phyloP scores from a whole-genome alignment of 805 yeast species.

The Sungouiozyma intestinalis region DNA sequence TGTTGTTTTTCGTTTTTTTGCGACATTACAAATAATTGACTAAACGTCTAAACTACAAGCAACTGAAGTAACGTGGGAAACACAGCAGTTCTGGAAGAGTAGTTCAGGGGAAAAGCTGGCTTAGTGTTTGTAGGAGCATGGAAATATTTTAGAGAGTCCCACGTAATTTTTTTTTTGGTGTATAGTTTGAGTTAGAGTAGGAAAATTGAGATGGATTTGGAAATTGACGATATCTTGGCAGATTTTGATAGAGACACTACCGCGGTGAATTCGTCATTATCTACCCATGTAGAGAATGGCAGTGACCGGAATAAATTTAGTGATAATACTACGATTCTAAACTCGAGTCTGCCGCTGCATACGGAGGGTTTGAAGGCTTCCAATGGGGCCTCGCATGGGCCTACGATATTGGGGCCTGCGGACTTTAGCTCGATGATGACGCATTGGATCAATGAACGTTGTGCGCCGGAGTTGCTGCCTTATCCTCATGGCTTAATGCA shows the following conservation, averaged over 20 bases:
- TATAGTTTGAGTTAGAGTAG: too few species aligned
- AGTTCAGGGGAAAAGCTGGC: too few species aligned
- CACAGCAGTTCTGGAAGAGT: too few species aligned
- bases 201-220: conserved; percentile 30
- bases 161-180: too few species aligned
- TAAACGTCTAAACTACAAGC: too few species aligned
- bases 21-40: too few species aligned
- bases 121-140: too few species aligned
- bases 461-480: conserved; percentile 77
- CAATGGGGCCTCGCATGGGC: neutral
- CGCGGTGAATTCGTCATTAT: conserved; percentile 18
- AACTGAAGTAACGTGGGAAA: too few species aligned
- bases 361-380: too few species aligned
- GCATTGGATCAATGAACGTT: conserved; percentile 77
- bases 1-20: too few species aligned
- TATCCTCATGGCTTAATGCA: conserved; percentile 55
- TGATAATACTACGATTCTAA: conserved; percentile 11
- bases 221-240: conserved; percentile 59
- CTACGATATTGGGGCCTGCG: conserved; percentile 8
- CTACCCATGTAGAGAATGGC: neutral
- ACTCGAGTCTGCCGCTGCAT: conserved; percentile 10
- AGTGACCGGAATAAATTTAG: neutral
- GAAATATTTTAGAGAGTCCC: too few species aligned
- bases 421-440: conserved; percentile 34
- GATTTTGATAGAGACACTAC: conserved; percentile 48